Evolutionary conservation across 2,329 filamentous ascomycete species (phyloP), one percentile per base, ranked within the genome.

Genomic region (Aspergillus sp.): DNA sequence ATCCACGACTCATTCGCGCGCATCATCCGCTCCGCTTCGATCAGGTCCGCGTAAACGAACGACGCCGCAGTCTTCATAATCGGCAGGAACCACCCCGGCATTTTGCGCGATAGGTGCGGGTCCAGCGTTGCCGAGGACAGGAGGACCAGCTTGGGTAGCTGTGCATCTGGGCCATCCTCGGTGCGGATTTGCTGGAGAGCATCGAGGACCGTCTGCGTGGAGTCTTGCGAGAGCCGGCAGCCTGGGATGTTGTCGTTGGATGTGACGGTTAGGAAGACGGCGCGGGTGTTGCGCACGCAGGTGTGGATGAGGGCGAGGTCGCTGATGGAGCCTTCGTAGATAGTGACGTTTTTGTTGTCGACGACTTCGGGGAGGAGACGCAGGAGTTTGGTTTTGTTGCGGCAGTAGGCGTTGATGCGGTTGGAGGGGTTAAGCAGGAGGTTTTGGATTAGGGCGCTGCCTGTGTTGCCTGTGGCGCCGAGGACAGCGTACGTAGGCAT

Each of bases 201-300:
- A 0, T 55, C 33, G 15, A 82, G 64, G 1, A 82, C 69, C 19
- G 57, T 60, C 2, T 56, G 19, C 0, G 75, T 70, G 2, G 64
- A 68, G 60, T 81, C 76, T 49, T 75, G 71, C 2, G 64, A 65
- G 2, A 81, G 57, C 17, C 65, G 66, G 49, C 69, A 75, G 9
- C 74, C 73, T 0, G 80, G 80, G 1, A 77, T 61, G 65, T 81
- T 80, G 67, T 79, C 75, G 58, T 77, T 79, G 31, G 69, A 76
- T 1, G 75, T 64, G 0, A 79, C 70, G 9, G 67, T 65, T 2
- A 77, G 64, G 62, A 82, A 82, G 15, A 79, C 69, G 21, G 75
- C 77, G 3, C 60, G 60, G 48, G 62, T 62, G 52, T 63, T 72
- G 6, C 66, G 63, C 4, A 82, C 55, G 61, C 77, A 80, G 1